Evolutionary conservation across 108 stramenopile genomes (phyloP).

Genomic region (Nannochloropsis gaditana): DNA sequence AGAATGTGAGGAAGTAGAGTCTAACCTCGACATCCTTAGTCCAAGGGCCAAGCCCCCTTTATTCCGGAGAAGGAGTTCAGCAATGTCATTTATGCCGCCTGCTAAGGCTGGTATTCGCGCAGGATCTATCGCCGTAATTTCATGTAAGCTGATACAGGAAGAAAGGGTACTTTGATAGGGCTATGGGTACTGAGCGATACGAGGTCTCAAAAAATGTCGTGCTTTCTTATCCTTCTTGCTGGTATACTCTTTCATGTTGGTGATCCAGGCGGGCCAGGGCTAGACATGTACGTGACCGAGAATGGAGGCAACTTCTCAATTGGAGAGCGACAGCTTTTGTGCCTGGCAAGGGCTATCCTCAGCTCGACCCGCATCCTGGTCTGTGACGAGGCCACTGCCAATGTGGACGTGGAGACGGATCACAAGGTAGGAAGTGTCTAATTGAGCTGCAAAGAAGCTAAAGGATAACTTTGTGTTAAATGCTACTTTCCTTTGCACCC

Average conservation of each 20-base stretch:
- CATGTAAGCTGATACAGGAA: constrained; percentile 34
- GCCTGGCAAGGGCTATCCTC: constrained; percentile 58
- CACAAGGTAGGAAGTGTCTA: constrained; percentile 55
- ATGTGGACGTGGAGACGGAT: constrained; percentile 55
- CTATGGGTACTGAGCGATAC: not conserved
- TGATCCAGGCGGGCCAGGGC: constrained; percentile 9
- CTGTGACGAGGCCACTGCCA: constrained; percentile 58
- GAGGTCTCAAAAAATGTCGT: not conserved
- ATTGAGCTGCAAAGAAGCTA: constrained; percentile 37
- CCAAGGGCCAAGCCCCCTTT: too few relatives aligned
- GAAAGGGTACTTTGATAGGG: constrained; percentile 18
- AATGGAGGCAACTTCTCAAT: constrained; percentile 54
- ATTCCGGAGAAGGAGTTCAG: too few relatives aligned
- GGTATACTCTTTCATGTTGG: too few relatives aligned
- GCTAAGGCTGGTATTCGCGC: too few relatives aligned
- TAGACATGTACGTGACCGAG: constrained; percentile 41
- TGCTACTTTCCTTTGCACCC: not conserved
- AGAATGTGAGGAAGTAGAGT: not conserved
- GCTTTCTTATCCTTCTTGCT: too few relatives aligned
- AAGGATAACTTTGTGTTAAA: not conserved
- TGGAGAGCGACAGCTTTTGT: constrained; percentile 58
- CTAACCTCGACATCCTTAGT: too few relatives aligned
- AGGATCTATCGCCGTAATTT: not conserved
- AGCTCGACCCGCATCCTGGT: constrained; percentile 48
- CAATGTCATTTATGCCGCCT: too few relatives aligned